A percentile compares a stretch with the other conserved stretches of the same genome.
Conservation (phyloP, 78 protist species). For the Paratrimastix pyriformis region DNA sequence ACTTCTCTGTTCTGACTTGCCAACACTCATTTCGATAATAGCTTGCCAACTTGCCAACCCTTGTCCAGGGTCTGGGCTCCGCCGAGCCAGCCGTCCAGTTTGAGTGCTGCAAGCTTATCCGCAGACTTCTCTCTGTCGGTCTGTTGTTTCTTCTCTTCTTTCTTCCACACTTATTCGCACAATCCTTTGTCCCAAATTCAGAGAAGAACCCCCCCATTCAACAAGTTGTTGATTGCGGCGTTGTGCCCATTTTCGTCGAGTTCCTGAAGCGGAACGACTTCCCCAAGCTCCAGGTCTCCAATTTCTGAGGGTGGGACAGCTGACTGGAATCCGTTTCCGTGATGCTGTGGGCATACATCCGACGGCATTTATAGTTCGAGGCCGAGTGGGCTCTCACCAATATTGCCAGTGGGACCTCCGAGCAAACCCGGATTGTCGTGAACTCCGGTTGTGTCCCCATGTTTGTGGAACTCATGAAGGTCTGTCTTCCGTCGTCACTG, state of each 20-base stretch:
- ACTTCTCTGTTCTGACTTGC: not conserved
- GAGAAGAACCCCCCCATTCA: slow-evolving; percentile 83
- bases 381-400: slow-evolving; percentile 97
- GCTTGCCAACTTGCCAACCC: not conserved
- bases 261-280: slow-evolving; percentile 38
- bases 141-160: not conserved
- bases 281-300: slow-evolving; percentile 63
- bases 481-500: no score
- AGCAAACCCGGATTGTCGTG: slow-evolving; percentile 72
- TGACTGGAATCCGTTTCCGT: no score
- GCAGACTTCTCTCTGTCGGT: slow-evolving; percentile 75
- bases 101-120: slow-evolving; percentile 43
- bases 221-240: slow-evolving; percentile 72
- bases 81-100: slow-evolving; percentile 26
- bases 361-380: slow-evolving; percentile 74
- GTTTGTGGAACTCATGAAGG: slow-evolving; percentile 68
- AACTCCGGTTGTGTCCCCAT: slow-evolving; percentile 72
- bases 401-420: slow-evolving; percentile 90
- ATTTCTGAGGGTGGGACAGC: no score
- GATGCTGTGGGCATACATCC: no score
- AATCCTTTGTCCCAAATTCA: not conserved
- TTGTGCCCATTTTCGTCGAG: slow-evolving; percentile 77
- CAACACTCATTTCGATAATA: not conserved
- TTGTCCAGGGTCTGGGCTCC: not conserved
- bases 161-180: not conserved